Evolutionary conservation across 2,329 filamentous ascomycete genomes (phyloP), one percentile per base, ranked within the genome.

Genomic region (Phaeosphaeria sp.): DNA sequence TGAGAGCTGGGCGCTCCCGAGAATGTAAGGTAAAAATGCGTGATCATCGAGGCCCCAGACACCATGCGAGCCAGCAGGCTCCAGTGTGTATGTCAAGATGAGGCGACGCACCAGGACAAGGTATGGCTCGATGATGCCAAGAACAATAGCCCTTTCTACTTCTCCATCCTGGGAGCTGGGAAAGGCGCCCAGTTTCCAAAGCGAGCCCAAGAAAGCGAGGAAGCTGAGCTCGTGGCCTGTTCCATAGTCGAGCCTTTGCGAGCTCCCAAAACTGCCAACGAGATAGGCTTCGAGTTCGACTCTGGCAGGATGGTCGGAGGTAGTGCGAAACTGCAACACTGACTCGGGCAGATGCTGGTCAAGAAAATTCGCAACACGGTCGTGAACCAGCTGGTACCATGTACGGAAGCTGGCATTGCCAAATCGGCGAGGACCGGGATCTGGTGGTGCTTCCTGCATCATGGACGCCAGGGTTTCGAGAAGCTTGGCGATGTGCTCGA

Each of bases 41-140:
- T 99, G 94, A 76, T 99, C 95, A 74, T 99, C 95, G n/a, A 99
- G 84, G 20, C 95, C 95, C 95, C 95, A 99, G 20, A 99, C 95
- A 2, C 95, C 95, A 74, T 98, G 95, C 1, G 94, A 96, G 2
- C 95, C 95, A 6, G 95, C 95, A 3, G 95, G 95, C 74, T 99
- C 95, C 20, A 99, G 86, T 0, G 89, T 97, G 75, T 98, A 99
- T 2, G 89, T 94, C 50, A 92, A 82, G 67, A 99, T 97, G 9
- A 99, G 83, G 43, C 86, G 87, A 40, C 95, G 89, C 46, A 97
- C 83, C 1, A 98, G 88, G 30, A 82, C 81, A n/a, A 96, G 81
- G 71, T 96, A 96, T 84, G 90, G 91, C 72, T 97, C 91, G 56
- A 99, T 84, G 40, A 96, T 82, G 0, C 90, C 89, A 9, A 96